phyloP scores from a whole-genome alignment of 2,329 filamentous ascomycete species.

The Fusarium illudens region DNA sequence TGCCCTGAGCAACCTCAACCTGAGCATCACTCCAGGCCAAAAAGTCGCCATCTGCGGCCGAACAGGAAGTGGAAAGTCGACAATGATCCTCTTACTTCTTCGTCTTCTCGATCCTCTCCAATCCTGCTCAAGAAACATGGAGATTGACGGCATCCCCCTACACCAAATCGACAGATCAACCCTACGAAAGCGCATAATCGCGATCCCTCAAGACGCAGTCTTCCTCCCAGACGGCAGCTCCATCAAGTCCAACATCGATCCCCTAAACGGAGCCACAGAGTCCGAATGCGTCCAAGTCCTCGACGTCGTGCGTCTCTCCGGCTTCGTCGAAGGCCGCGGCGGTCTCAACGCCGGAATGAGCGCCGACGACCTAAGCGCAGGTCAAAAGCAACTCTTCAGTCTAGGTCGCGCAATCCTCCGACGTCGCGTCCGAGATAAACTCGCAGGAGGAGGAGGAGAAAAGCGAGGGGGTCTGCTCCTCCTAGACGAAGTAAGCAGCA shows the following conservation, averaged over 20 bases:
- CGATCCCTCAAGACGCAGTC: conserved; percentile 62
- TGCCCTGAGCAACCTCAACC: conserved; percentile 38
- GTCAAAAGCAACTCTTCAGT: conserved; percentile 71
- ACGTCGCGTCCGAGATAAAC: conserved; percentile 31
- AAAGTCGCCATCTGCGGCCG: conserved; percentile 50
- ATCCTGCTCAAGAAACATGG: conserved; percentile 40
- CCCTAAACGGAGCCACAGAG: conserved; percentile 43
- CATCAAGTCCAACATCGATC: conserved; percentile 55
- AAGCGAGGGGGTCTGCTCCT: conserved; percentile 46
- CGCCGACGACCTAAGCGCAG: conserved; percentile 61
- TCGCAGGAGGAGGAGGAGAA: neutral
- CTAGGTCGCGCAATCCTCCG: conserved; percentile 67
- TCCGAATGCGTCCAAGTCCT: conserved; percentile 49
- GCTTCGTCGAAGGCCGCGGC: conserved; percentile 45
- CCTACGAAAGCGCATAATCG: conserved; percentile 59
- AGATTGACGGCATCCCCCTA: conserved; percentile 55
- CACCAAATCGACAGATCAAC: conserved; percentile 50
- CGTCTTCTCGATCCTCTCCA: conserved; percentile 52
- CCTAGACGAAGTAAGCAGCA: conserved; percentile 55
- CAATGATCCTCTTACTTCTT: conserved; percentile 51
- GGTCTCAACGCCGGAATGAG: conserved; percentile 52
- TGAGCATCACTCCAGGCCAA: conserved; percentile 44
- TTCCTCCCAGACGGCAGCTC: conserved; percentile 57
- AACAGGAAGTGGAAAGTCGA: conserved; percentile 56
- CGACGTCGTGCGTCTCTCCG: conserved; percentile 46